Evolutionary conservation across 495 filamentous ascomycete genomes (phyloP).

Genomic region (Articulospora tetracladia): DNA sequence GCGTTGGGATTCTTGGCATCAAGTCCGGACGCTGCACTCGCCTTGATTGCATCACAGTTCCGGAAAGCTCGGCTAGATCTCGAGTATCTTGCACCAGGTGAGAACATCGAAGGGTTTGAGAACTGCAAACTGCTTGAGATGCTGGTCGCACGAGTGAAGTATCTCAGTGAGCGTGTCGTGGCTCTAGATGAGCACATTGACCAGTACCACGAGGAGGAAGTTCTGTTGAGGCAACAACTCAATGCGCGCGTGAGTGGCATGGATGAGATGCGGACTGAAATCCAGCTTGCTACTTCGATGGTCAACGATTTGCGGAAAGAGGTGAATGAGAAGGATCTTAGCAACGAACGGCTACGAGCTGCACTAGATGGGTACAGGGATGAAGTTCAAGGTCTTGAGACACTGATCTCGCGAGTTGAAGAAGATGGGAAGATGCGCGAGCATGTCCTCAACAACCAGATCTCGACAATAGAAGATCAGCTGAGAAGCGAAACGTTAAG

Average conservation of each 20-base stretch:
- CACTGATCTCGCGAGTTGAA: constrained; percentile 56
- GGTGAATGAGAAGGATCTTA: constrained; percentile 52
- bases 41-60: constrained; percentile 48
- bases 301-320: constrained; percentile 47
- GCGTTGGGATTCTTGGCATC: constrained; percentile 48
- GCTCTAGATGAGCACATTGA: constrained; percentile 53
- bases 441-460: constrained; percentile 29
- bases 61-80: constrained; percentile 65
- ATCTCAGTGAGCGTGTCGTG: constrained; percentile 40
- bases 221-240: constrained; percentile 44
- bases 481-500: constrained; percentile 31
- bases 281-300: constrained; percentile 40
- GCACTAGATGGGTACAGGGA: constrained; percentile 60
- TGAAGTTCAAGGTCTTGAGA: constrained; percentile 61
- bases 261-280: constrained; percentile 37
- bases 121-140: constrained; percentile 39
- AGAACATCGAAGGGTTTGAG: constrained; percentile 39
- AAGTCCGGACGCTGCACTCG: constrained; percentile 44
- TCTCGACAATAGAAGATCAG: constrained; percentile 23
- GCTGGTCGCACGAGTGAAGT: constrained; percentile 37
- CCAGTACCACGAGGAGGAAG: constrained; percentile 47
- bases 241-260: constrained; percentile 37
- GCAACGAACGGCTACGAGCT: constrained; percentile 54
- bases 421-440: constrained; percentile 39
- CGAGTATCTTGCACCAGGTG: constrained; percentile 64